Evolutionary conservation across 2,329 filamentous ascomycete genomes (phyloP).

Genomic region (Thermoascus crustaceus): DNA sequence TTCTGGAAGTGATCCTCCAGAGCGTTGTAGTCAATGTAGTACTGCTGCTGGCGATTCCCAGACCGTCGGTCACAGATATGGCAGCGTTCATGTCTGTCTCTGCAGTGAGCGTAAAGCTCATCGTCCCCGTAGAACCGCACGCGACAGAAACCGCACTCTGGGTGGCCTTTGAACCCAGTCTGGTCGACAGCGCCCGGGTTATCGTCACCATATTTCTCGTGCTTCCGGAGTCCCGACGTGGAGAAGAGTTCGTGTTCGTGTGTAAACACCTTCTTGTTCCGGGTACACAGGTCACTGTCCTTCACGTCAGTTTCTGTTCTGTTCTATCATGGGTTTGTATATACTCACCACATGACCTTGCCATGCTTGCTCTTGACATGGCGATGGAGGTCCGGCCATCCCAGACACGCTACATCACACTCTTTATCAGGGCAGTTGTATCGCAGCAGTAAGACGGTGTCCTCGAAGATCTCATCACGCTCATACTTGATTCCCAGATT

Average conservation of each 20-base stretch:
- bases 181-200: constrained; percentile 82
- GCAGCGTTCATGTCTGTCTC: constrained; percentile 88
- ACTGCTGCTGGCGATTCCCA: constrained; percentile 64
- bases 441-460: constrained; percentile 75
- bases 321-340: constrained; percentile 3
- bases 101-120: constrained; percentile 87
- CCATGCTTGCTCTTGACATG: constrained; percentile 76
- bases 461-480: constrained; percentile 79
- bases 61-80: constrained; percentile 77
- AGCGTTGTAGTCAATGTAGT: constrained; percentile 81
- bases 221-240: constrained; percentile 67
- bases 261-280: constrained; percentile 97
- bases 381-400: constrained; percentile 68
- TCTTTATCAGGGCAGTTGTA: constrained; percentile 88
- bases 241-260: constrained; percentile 95
- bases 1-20: constrained; percentile 79
- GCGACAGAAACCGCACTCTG: constrained; percentile 85
- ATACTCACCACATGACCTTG: constrained; percentile 68
- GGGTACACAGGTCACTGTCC: constrained; percentile 68
- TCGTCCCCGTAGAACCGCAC: constrained; percentile 93
- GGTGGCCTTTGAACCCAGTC: constrained; percentile 93
- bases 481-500: constrained; percentile 90
- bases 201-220: constrained; percentile 87
- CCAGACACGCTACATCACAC: constrained; percentile 78
- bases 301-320: constrained; percentile 3